Evolutionary conservation across 2,329 filamentous ascomycete species (phyloP), one percentile per base, ranked within the genome.

Genomic region (Penicillium sclerotigenum): DNA sequence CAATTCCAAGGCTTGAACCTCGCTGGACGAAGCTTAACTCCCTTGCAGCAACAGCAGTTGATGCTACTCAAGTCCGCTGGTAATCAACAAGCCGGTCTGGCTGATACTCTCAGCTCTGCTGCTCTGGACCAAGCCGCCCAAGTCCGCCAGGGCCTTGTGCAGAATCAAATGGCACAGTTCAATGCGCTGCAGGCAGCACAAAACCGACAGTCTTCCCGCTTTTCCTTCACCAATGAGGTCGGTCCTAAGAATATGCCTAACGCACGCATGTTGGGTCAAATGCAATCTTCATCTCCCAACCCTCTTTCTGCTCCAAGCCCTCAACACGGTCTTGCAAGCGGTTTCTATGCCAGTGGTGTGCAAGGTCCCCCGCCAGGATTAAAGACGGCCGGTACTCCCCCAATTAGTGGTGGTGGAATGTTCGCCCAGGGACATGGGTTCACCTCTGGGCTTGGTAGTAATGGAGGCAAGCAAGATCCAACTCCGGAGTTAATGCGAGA

Each of bases 301-400:
- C 71, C 73, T 11, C 64, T 76, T 34, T 67, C 71, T 11, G 69
- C 71, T 5, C 71, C 73, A 14, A 72, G 66, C 41, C 69, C 71
- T 26, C 74, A 75, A 59, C 73, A 75, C 40, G 62, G 62, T 28
- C 71, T 83, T 49, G 74, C 81, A 62, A 84, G 81, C 61, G 89
- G 90, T 60, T 94, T 91, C 71, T 97, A 94, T 73, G 84, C 87
- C 46, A 87, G 86, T 52, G 90, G 90, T 10, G 91, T 97, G 68
- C 91, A 95, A 67, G 93, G 92, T 4, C 94, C 95, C 28, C 94
- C 94, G 57, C 95, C 94, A 0, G 94, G 94, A 10, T 81, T 99
- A 28, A 99, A 99, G 77, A 95, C 93, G 22, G 92, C 92, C 2
- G 91, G 91, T 40, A 97, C 93, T 18, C 93, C 94, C 56, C 93